Conservation (phyloP, 177 flowering plant genomes). For the Vitis hybrid region DNA sequence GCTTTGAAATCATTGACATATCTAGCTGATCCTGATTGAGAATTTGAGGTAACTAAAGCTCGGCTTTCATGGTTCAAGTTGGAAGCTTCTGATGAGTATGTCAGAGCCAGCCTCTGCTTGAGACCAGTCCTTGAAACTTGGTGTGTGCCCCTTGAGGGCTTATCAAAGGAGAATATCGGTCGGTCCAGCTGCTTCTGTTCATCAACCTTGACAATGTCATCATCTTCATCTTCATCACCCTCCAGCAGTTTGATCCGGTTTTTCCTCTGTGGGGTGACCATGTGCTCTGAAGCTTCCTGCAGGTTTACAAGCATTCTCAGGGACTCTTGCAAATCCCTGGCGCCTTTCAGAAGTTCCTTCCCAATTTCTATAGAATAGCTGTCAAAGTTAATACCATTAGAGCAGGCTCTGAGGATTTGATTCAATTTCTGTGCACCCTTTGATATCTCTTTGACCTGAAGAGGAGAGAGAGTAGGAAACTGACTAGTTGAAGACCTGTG, state of each 20-base stretch:
- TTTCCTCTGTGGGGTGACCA: constrained; percentile 41
- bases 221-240: constrained; percentile 57
- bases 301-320: constrained; percentile 68
- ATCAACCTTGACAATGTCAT: constrained; percentile 7
- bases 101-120: constrained; percentile 32
- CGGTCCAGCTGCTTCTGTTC: constrained; percentile 35
- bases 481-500: constrained; percentile 24
- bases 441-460: constrained; percentile 68
- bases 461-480: constrained; percentile 44
- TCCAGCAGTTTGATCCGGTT: constrained; percentile 56
- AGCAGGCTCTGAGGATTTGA: constrained; percentile 66
- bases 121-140: constrained; percentile 25
- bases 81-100: constrained; percentile 25
- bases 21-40: constrained; percentile 52
- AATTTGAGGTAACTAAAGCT: constrained; percentile 12
- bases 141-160: constrained; percentile 31
- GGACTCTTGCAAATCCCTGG: constrained; percentile 79
- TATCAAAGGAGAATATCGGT: constrained; percentile 73
- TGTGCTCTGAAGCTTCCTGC: constrained; percentile 70
- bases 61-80: constrained; percentile 19
- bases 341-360: constrained; percentile 72
- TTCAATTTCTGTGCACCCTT: constrained; percentile 77
- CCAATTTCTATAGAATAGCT: constrained; percentile 66
- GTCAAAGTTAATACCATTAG: constrained; percentile 50
- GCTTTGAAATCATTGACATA: constrained; percentile 22